Base-by-base conservation (phyloP, 306 rosid genomes). In the Erythrophleum fordii region DNA sequence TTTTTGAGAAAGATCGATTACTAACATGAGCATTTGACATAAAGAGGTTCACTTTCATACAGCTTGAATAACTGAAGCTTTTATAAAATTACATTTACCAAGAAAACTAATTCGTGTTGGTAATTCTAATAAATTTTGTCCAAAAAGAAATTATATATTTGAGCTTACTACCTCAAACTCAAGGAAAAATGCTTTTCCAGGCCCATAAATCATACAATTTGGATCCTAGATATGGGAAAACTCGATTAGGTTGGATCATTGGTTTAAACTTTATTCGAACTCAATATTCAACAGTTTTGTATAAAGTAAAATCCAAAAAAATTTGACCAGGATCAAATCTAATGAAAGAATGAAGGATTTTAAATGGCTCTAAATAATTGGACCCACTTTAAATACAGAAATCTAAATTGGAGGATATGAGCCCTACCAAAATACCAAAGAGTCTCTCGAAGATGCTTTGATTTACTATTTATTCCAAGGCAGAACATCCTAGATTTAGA, bases 401-500 rank as follows among this genome's bases (percentile, higher is more conserved):
- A 53, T 51, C 72, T 60, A 60, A 67, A 69, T 26, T 25, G 37
- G 20, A 28, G 77, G 41, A 37, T 59, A 39, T 12, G 8, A 46
- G 66, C 65, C 59, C 49, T 35, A 23, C 52, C 18, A 67, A 39
- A 67, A 39, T 37, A 37, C 49, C 49, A 67, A 41, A 41, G 22
- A 3, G 13, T n/a, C 53, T 41, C 35, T 41, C 31, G 34, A 6
- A 71, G 76, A 77, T 83, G 80, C 67, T 55, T 4, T 31, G 31
- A 49, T 75, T 56, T 75, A 46, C 77, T 46, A 48, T 18, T 58
- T 60, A 60, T 77, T 82, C 68, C 29, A 77, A 61, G 48, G 74
- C 16, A 70, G 29, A 77, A 60, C 39, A 61, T 77, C 69, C 48
- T 59, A 46, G 77, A 69, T 82, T 58, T 76, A n/a, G 73, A 35